Conservation (phyloP, 148 eudicot species). For the Amaranthus hypochondriacus region DNA sequence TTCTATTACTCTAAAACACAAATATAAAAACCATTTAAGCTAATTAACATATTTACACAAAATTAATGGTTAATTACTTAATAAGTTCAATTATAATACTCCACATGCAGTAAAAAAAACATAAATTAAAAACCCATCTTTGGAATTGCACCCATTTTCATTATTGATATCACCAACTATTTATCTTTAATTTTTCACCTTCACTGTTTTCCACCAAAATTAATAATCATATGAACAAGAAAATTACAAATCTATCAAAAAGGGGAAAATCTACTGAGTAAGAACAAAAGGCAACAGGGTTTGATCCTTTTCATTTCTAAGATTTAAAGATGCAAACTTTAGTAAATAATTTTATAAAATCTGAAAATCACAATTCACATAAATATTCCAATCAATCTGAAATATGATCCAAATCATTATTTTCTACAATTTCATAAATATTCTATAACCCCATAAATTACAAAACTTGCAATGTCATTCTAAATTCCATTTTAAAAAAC, state of each 20-base stretch:
- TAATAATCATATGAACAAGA: neutral
- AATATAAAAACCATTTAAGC: neutral
- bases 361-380: no score
- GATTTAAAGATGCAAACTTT: no score
- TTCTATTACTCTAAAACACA: neutral
- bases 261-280: neutral
- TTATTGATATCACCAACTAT: neutral
- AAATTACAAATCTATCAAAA: neutral
- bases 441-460: neutral
- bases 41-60: neutral
- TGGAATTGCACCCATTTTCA: neutral
- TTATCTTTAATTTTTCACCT: neutral
- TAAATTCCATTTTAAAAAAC: neutral
- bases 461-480: neutral
- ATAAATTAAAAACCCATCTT: conserved; percentile 3
- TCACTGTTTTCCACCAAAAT: neutral
- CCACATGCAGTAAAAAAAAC: neutral
- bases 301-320: no score
- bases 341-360: no score
- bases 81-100: conserved; percentile 14
- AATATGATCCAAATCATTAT: neutral
- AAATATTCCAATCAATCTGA: neutral
- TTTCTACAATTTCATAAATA: neutral
- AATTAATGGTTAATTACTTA: neutral
- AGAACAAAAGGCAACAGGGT: neutral